A percentile compares a stretch with the other conserved stretches of the same genome.
Evolutionary conservation across 2,329 filamentous ascomycete species (phyloP).

Genomic region (Dichotomopilus funicola): DNA sequence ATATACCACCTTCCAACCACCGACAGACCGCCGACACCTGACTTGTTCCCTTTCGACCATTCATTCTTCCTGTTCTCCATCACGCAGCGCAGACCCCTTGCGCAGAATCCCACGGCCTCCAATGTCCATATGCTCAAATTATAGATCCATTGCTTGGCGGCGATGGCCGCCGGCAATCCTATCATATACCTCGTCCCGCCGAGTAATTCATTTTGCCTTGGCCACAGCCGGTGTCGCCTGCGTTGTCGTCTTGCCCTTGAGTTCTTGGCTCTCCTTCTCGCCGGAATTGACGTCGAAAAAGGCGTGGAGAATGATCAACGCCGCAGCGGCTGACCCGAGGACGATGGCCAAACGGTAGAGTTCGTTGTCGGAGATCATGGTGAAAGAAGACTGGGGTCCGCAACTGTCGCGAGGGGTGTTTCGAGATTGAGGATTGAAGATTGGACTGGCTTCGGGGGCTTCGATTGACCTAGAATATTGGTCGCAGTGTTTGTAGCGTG

Average conservation of each 20-base stretch:
- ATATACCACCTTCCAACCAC: no score
- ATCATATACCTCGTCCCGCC: slow-evolving; percentile 15
- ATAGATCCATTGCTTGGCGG: no score
- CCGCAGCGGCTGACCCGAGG: slow-evolving; percentile 81
- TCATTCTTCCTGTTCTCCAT: background rate
- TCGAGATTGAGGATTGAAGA: background rate
- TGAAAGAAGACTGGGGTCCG: slow-evolving; percentile 30
- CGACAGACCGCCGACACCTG: no score
- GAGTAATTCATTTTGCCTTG: slow-evolving; percentile 16
- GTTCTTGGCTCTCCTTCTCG: slow-evolving; percentile 24
- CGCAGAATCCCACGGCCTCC: no score
- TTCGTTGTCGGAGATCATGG: slow-evolving; percentile 89
- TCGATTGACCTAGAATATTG: no score
- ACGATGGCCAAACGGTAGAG: slow-evolving; percentile 91
- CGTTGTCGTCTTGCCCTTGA: slow-evolving; percentile 26
- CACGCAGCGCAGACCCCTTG: background rate
- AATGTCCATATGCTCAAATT: no score
- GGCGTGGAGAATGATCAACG: slow-evolving; percentile 91
- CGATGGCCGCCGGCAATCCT: background rate
- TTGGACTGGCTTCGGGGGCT: background rate
- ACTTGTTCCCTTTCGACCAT: no score
- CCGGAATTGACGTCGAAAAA: slow-evolving; percentile 91
- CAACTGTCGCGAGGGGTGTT: background rate
- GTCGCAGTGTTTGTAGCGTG: no score
- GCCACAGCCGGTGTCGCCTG: slow-evolving; percentile 12